Conservation (phyloP, 140 eudicot species). For the Bidens hawaiensis region DNA sequence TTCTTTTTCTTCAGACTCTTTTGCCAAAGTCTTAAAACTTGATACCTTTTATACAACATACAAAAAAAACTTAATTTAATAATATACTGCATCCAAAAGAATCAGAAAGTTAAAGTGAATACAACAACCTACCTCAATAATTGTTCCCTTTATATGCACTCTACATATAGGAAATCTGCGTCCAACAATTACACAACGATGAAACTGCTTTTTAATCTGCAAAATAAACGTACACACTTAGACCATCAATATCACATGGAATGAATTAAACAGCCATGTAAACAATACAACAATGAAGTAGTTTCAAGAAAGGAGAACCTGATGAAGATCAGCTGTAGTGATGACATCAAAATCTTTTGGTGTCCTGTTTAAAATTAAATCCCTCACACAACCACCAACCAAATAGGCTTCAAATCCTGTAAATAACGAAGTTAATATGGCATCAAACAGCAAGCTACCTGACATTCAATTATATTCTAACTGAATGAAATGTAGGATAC, state of each 20-base stretch:
- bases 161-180: constrained; percentile 73
- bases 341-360: constrained; percentile 97
- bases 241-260: constrained; percentile 5
- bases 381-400: constrained; percentile 99
- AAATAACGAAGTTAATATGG: neutral
- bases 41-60: constrained; percentile 58
- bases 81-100: neutral
- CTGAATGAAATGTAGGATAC: neutral
- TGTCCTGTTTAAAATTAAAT: constrained; percentile 63
- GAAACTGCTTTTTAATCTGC: constrained; percentile 57
- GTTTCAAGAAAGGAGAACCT: constrained; percentile 42
- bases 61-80: neutral
- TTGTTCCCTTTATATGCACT: constrained; percentile 49
- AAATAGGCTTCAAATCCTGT: constrained; percentile 85
- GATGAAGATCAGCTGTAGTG: constrained; percentile 68
- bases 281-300: constrained; percentile 4
- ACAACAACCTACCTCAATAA: constrained; percentile 62
- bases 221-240: constrained; percentile 11
- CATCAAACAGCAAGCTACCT: neutral
- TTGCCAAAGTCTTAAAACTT: constrained; percentile 63
- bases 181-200: constrained; percentile 64
- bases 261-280: constrained; percentile 1
- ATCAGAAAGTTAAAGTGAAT: constrained; percentile 1
- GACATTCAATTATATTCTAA: neutral
- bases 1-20: constrained; percentile 32